Conservation (phyloP, 2,329 filamentous ascomycete genomes). For the Chaetomiaceae sp. region DNA sequence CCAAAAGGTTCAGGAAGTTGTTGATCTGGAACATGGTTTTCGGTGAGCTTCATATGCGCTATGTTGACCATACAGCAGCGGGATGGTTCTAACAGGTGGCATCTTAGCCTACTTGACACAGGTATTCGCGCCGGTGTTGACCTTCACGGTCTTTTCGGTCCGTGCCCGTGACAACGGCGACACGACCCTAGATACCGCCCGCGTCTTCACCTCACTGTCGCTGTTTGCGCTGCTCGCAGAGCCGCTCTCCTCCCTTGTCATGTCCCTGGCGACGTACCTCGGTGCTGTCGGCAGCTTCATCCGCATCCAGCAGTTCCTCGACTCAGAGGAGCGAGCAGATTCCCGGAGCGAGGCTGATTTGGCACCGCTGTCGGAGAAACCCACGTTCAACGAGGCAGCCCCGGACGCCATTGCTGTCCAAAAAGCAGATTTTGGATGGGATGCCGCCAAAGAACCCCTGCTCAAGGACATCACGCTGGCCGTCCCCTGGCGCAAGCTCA, state of each 20-base stretch:
- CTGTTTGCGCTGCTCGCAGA: constrained; percentile 30
- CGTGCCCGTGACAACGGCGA: constrained; percentile 25
- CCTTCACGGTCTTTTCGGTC: constrained; percentile 31
- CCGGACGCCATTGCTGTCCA: constrained; percentile 15
- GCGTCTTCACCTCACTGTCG: constrained; percentile 33
- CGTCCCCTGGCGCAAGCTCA: constrained; percentile 20
- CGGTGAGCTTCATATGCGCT: constrained; percentile 18
- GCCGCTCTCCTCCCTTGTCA: constrained; percentile 30
- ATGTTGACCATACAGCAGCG: no score
- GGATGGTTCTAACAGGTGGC: no score
- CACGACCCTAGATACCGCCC: constrained; percentile 27
- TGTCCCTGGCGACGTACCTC: constrained; percentile 30
- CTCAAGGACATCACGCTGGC: constrained; percentile 12
- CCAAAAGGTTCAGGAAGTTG: constrained; percentile 32
- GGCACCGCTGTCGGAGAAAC: not conserved
- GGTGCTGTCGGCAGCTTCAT: constrained; percentile 30
- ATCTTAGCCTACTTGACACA: constrained; percentile 24
- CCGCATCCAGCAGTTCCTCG: constrained; percentile 31
- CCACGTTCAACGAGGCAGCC: constrained; percentile 5
- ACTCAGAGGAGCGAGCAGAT: constrained; percentile 24
- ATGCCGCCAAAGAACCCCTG: constrained; percentile 15
- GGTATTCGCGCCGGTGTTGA: constrained; percentile 29
- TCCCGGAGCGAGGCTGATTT: not conserved
- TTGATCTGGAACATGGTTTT: constrained; percentile 29
- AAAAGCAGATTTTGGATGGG: constrained; percentile 17